These are phyloP conservation scores for Boletus vinaceobasis DNA, from an alignment of 768 basidiomycete genomes.

Conservation along the genomic window DNA sequence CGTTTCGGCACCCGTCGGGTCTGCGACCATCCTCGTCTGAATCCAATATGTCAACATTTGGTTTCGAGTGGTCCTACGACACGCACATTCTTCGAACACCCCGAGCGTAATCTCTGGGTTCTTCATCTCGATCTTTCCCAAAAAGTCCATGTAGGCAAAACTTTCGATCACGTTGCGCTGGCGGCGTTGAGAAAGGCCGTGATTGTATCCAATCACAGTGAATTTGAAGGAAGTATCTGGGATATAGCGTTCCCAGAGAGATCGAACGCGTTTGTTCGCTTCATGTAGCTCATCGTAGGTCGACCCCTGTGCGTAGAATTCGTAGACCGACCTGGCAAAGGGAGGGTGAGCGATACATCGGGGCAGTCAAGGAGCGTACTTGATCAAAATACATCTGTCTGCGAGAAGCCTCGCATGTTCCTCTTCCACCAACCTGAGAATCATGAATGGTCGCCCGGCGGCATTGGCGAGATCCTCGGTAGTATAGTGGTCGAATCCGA, in stretches of 20 bases:
- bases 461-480: conserved; percentile 46
- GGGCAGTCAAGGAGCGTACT: conserved; percentile 43
- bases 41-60: not conserved
- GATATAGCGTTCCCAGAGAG: conserved; percentile 58
- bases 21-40: conserved; percentile 52
- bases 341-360: not conserved
- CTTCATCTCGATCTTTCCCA: conserved; percentile 80
- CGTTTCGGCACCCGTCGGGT: conserved; percentile 48
- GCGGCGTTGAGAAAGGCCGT: conserved; percentile 63
- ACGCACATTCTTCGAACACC: conserved; percentile 86
- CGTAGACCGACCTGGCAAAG: conserved; percentile 62
- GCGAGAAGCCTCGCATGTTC: conserved; percentile 74
- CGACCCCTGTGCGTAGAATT: conserved; percentile 69
- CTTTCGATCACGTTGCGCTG: conserved; percentile 69
- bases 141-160: conserved; percentile 82
- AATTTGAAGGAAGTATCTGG: conserved; percentile 79
- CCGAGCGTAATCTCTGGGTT: conserved; percentile 69
- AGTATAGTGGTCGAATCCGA: conserved; percentile 43
- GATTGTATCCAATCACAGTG: conserved; percentile 68
- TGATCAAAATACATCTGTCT: conserved; percentile 76
- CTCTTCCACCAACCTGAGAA: conserved; percentile 64
- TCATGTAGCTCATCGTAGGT: conserved; percentile 71
- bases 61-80: not conserved
- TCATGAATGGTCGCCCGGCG: conserved; percentile 64
- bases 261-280: conserved; percentile 39